Evolutionary conservation across 495 filamentous ascomycete genomes (phyloP), one percentile per base, ranked within the genome.

Genomic region (Aspergillus coremiiformis): DNA sequence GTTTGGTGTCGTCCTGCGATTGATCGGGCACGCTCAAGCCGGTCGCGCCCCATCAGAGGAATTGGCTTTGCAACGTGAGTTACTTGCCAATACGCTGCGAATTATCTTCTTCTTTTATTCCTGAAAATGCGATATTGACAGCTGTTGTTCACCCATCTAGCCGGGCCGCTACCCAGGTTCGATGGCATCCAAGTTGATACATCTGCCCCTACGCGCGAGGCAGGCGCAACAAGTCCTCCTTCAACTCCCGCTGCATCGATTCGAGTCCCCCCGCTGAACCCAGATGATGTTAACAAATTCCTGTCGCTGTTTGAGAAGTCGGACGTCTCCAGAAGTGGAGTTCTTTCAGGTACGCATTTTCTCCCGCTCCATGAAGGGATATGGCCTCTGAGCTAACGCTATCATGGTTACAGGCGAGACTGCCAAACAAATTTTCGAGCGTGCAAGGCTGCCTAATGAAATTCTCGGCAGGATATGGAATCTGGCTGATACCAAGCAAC

Each of bases 11-110:
- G 93, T 92, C 19, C 70, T 98, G 62, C 79, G 93, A 57, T 81
- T 98, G 71, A 97, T 98, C 63, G 93, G 90, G 52, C 91, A 96
- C 70, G 92, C 90, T 39, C 93, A 98, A 74, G 86, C 84, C 63
- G 86, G 87, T 51, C 82, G 84, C 60, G 79, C 84, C 57, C 89
- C 90, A 4, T 81, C 84, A 14, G 75, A 86, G 23, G 90, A 98
- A 67, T 63, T 96, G 35, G 84, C 85, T 26, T 68, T 82, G 52
- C 77, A 81, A 58, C 77, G 83, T 86, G 62, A 69, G 79, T 71
- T 21, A 1, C 19, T n/a, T 22, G 3, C 32, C 7, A 17, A 27
- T 19, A 14, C 22, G 4, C n/a, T 32, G 10, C 7, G 10, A 15
- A 22, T 23, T 37, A 33, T 21, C 15, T 19, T 47, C 23, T 33